Percentiles rank a stretch among this genome's conserved stretches.
phyloP scores from a whole-genome alignment of 495 filamentous ascomycete genomes.

The Aspergillus baeticus region DNA sequence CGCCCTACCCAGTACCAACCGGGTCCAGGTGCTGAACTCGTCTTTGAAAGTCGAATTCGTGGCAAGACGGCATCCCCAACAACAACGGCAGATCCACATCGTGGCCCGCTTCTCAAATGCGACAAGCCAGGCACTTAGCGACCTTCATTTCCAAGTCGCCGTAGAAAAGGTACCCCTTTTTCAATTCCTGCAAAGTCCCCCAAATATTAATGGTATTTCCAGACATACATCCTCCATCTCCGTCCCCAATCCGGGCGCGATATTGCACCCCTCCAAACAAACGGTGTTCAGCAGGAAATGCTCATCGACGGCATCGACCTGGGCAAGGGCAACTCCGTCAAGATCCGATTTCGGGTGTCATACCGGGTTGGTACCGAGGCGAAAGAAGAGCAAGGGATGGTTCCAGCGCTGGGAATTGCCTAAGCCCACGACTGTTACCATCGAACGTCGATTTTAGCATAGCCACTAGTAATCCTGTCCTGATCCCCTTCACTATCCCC shows the following conservation, averaged over 20 bases:
- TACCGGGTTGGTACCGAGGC: conserved; percentile 69
- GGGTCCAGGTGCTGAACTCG: conserved; percentile 59
- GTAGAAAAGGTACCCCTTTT: conserved; percentile 75
- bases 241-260: conserved; percentile 78
- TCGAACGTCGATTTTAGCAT: neutral
- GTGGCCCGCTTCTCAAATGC: conserved; percentile 75
- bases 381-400: conserved; percentile 83
- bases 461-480: neutral
- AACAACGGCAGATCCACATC: conserved; percentile 52
- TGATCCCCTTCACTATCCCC: neutral
- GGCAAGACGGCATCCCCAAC: conserved; percentile 36
- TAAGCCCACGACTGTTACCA: conserved; percentile 19
- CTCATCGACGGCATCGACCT: conserved; percentile 67
- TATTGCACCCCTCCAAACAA: conserved; percentile 68
- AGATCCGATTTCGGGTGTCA: conserved; percentile 82
- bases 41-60: conserved; percentile 54
- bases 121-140: conserved; percentile 64
- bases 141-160: conserved; percentile 87
- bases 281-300: conserved; percentile 82
- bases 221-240: conserved; percentile 80
- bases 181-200: neutral
- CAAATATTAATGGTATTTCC: neutral
- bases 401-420: conserved; percentile 77
- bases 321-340: conserved; percentile 73
- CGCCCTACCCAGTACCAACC: conserved; percentile 53